Evolutionary conservation across 2,329 filamentous ascomycete genomes (phyloP), one percentile per base, ranked within the genome.

Genomic region (Sclerotinia glacialis): DNA sequence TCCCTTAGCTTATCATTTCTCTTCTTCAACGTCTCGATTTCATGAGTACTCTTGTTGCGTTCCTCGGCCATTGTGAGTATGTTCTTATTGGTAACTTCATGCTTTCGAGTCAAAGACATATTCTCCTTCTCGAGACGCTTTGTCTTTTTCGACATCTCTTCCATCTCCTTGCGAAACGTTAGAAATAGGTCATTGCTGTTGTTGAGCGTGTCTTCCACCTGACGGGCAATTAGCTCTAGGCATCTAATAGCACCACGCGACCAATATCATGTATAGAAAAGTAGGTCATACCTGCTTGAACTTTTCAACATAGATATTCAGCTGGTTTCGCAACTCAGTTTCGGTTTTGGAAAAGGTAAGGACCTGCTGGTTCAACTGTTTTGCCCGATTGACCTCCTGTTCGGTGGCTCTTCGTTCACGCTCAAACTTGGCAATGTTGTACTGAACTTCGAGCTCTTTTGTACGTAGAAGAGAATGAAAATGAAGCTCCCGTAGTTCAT

Each of bases 111-210:
- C 62, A 97, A 85, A 23, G 86, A 89, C 73, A 95, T 89, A 74
- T 99, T 98, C 76, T 99, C 95, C 79, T 97, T 97, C 78, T 99
- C 95, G 64, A 99, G 83, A 34, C 93, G 89, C 79, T 97, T 97
- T 7, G 94, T 97, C 81, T 98, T 98, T 81, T 97, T 97, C 0
- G 93, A 97, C 93, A 98, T 98, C 76, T 98, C 95, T 79, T 98
- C 95, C 93, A 98, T 98, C 79, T 98, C 95, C 80, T 97, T 97
- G 65, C 94, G 87, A 80, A 98, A 98, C 0, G 95, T 97, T 72
- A 97, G 82, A 79, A 98, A 98, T 64, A 98, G 83, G 77, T 98
- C 95, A 81, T 98, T 98, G 79, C 92, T 97, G 77, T 97, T 98
- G 80, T 97, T 98, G 62, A 98, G 85, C 47, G 94, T 98, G 79